Conservation (phyloP, 2,329 filamentous ascomycete genomes). For the Paecilomyces sp. region DNA sequence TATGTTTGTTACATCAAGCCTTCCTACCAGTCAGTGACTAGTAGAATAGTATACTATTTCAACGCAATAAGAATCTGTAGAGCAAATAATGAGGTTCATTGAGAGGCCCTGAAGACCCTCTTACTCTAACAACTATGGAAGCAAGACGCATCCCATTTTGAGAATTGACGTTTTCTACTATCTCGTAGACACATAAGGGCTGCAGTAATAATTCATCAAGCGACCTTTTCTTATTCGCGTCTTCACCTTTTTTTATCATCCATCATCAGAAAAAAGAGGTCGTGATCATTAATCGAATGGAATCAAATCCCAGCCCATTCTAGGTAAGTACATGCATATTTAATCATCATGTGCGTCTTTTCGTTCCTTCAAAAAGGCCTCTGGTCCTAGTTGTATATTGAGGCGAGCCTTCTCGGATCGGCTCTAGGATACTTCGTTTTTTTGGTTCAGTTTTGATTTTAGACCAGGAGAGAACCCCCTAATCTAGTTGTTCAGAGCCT, state of each 20-base stretch:
- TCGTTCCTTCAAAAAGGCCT: neutral
- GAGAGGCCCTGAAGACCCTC: neutral
- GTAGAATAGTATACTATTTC: neutral
- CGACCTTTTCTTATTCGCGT: neutral
- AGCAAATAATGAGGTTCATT: neutral
- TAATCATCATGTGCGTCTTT: neutral
- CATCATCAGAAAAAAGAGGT: neutral
- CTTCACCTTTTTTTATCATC: neutral
- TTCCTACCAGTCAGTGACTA: neutral
- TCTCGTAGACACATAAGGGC: neutral
- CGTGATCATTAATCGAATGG: neutral
- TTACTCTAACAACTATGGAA: neutral
- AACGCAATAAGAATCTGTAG: neutral
- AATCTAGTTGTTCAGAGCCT: slow-evolving; percentile 45
- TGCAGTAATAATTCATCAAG: neutral
- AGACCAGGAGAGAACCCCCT: neutral
- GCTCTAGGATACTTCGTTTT: neutral
- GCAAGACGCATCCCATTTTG: neutral
- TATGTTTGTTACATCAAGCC: neutral
- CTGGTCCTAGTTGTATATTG: neutral
- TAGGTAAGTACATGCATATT: neutral
- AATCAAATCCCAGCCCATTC: neutral
- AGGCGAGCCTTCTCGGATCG: neutral
- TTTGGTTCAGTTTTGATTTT: neutral
- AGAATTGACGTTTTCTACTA: neutral